Evolutionary conservation across 140 eudicot genomes (phyloP).

Genomic region (Eryngium alpinum): DNA sequence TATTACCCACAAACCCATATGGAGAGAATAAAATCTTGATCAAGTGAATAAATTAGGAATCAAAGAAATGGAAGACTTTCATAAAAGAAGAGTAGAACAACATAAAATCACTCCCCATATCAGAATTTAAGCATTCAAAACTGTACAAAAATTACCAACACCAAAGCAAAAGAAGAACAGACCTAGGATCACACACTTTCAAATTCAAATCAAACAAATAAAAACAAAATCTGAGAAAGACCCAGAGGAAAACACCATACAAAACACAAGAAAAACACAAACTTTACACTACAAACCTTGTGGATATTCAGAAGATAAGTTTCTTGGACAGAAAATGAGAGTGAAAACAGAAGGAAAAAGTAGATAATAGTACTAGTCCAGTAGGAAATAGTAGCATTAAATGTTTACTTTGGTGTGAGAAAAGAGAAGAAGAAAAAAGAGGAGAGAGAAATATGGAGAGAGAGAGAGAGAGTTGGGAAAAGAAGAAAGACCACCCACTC

Average conservation of each 20-base stretch:
- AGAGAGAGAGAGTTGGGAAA: slow-evolving; percentile 26
- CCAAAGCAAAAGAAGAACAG: background rate
- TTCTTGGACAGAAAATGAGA: slow-evolving; percentile 10
- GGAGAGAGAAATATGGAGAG: background rate
- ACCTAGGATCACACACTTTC: background rate
- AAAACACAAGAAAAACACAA: background rate
- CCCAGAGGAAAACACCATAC: background rate
- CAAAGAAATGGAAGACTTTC: too few species aligned
- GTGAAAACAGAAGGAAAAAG: background rate
- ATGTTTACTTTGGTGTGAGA: background rate
- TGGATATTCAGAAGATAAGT: background rate
- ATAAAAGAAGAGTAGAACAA: background rate
- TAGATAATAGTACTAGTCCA: too few species aligned
- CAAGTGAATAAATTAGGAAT: too few species aligned
- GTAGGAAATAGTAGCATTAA: too few species aligned
- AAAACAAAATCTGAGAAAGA: background rate
- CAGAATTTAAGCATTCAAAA: too few species aligned
- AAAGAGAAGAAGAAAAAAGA: background rate
- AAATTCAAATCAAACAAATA: background rate
- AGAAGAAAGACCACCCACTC: slow-evolving; percentile 64
- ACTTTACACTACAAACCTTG: background rate
- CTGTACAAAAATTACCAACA: too few species aligned
- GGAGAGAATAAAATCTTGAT: too few species aligned
- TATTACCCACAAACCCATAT: too few species aligned
- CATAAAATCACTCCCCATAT: background rate